These are phyloP conservation scores for Puccinia hordei DNA, from an alignment of 1,284 basidiomycete species.

Conservation along the genomic window DNA sequence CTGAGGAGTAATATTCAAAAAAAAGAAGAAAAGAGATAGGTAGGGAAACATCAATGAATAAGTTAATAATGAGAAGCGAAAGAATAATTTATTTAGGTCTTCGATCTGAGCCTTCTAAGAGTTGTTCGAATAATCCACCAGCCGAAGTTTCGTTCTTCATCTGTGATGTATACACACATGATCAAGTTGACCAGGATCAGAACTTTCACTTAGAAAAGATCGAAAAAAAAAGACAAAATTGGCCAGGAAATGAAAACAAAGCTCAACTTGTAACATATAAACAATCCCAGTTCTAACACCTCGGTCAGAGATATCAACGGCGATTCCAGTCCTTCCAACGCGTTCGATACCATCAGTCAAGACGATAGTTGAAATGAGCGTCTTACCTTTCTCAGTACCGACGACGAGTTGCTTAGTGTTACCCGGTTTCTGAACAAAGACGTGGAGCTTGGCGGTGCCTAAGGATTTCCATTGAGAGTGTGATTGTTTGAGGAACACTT, in stretches of 20 bases:
- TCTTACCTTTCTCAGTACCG: slow-evolving; percentile 75
- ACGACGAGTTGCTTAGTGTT: slow-evolving; percentile 96
- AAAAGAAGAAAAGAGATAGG: background rate
- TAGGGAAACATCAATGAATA: background rate
- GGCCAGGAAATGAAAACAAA: too few species aligned
- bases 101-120: slow-evolving; percentile 84
- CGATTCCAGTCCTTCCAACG: slow-evolving; percentile 95
- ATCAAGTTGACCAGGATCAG: too few species aligned
- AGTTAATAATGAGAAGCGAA: background rate
- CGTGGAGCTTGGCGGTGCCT: slow-evolving; percentile 82
- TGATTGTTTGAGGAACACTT: slow-evolving; percentile 91
- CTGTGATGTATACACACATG: too few species aligned
- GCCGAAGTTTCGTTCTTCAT: slow-evolving; percentile 78
- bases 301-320: slow-evolving; percentile 88
- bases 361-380: slow-evolving; percentile 89
- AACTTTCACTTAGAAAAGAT: too few species aligned
- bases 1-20: background rate
- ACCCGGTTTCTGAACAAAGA: slow-evolving; percentile 73
- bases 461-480: slow-evolving; percentile 97
- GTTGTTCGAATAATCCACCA: slow-evolving; percentile 77
- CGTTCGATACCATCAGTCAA: slow-evolving; percentile 93
- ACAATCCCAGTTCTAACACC: slow-evolving; percentile 90
- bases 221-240: background rate
- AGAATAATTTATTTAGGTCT: slow-evolving; percentile 16
- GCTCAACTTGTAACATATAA: slow-evolving; percentile 87